Conservation (phyloP, 2,329 filamentous ascomycete genomes). For the Calonectria naviculata region DNA sequence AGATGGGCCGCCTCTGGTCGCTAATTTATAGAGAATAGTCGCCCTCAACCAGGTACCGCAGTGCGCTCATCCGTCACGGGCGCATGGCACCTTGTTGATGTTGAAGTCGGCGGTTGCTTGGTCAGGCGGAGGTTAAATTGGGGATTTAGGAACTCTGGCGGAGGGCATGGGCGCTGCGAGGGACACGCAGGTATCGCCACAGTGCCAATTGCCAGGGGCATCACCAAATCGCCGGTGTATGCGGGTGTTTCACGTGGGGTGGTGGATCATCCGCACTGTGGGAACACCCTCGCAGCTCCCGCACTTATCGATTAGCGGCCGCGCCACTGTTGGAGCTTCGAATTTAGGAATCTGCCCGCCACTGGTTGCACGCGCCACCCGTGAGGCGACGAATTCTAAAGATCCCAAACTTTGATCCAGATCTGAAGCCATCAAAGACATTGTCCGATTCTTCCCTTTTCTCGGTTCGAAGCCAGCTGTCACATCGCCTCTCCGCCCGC, state of each 20-base stretch:
- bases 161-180: slow-evolving; percentile 11
- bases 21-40: slow-evolving; percentile 17
- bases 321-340: slow-evolving; percentile 13
- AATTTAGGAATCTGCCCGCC: slow-evolving; percentile 35
- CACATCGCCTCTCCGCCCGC: not conserved
- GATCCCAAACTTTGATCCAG: not conserved
- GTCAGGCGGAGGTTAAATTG: slow-evolving; percentile 37
- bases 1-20: not conserved
- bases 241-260: not conserved
- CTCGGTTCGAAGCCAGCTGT: not conserved
- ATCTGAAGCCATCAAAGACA: slow-evolving; percentile 4
- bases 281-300: not conserved
- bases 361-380: slow-evolving; percentile 15
- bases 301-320: slow-evolving; percentile 37
- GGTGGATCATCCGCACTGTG: not conserved
- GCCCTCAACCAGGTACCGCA: slow-evolving; percentile 30
- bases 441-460: not conserved
- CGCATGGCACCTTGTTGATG: slow-evolving; percentile 38
- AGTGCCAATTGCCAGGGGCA: slow-evolving; percentile 21
- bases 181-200: slow-evolving; percentile 25
- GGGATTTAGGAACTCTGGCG: slow-evolving; percentile 36
- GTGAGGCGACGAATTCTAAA: slow-evolving; percentile 18
- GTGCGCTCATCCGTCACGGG: slow-evolving; percentile 30
- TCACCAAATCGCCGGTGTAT: not conserved
- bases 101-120: slow-evolving; percentile 33